These are phyloP conservation scores for Moesziomyces aphidis DNA, from an alignment of 1,284 basidiomycete species.

Conservation along the genomic window DNA sequence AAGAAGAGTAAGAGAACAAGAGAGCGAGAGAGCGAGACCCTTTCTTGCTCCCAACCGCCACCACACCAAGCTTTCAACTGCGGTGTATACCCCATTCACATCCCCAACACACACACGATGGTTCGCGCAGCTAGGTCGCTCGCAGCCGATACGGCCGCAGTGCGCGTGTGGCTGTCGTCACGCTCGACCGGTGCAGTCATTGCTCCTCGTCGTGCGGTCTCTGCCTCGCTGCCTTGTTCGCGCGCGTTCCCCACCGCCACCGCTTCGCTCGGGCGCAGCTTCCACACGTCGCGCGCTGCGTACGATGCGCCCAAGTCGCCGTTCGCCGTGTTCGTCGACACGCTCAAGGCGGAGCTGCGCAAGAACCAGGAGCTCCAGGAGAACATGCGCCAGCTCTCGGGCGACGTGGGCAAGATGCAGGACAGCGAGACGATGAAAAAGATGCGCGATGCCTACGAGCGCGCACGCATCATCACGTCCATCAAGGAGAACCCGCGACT, in stretches of 20 bases:
- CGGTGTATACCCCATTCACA: neutral
- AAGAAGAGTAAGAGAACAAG: neutral
- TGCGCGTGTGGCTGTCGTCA: slow-evolving; percentile 24
- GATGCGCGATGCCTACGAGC: slow-evolving; percentile 90
- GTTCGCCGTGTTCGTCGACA: slow-evolving; percentile 95
- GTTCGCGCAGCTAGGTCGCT: slow-evolving; percentile 12
- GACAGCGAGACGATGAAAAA: slow-evolving; percentile 96
- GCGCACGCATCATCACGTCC: slow-evolving; percentile 89
- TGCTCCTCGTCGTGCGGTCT: slow-evolving; percentile 11
- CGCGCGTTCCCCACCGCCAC: neutral
- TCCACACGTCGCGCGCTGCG: slow-evolving; percentile 7
- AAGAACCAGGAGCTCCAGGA: slow-evolving; percentile 96
- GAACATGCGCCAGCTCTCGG: slow-evolving; percentile 95
- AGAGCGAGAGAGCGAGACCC: neutral
- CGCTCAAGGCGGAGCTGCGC: slow-evolving; percentile 87
- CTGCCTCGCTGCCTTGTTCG: neutral
- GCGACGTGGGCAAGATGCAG: slow-evolving; percentile 95
- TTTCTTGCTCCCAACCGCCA: neutral
- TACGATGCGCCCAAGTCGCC: slow-evolving; percentile 73
- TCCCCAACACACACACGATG: slow-evolving; percentile 2
- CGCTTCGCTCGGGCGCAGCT: slow-evolving; percentile 3
- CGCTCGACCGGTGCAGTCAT: slow-evolving; percentile 19
- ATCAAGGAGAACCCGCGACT: slow-evolving; percentile 96
- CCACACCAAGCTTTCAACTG: neutral
- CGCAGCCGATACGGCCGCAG: slow-evolving; percentile 1